These are phyloP conservation scores for Pleurotus eryngii DNA, from an alignment of 768 basidiomycete species.

Conservation along the genomic window DNA sequence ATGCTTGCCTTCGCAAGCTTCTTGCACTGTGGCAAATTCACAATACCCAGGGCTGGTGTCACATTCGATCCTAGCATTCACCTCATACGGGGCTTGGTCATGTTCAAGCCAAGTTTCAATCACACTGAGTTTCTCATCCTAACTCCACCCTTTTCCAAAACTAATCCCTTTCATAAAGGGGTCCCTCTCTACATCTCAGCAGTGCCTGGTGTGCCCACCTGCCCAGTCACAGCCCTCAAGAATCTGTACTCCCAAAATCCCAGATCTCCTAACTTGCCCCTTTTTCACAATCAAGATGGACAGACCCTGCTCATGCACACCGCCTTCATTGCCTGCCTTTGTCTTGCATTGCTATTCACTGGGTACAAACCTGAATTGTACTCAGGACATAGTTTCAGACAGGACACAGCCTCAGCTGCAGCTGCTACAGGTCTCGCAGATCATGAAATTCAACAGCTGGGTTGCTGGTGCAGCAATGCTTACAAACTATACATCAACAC, in stretches of 20 bases:
- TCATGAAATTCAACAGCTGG: constrained; percentile 7
- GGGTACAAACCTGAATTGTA: background rate
- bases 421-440: background rate
- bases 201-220: constrained; percentile 13
- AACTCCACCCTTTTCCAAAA: no score
- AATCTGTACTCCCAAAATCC: no score
- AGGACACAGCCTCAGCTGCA: background rate
- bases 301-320: background rate
- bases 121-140: no score
- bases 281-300: background rate
- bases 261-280: background rate
- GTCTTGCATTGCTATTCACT: background rate
- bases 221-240: background rate
- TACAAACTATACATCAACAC: constrained; percentile 9
- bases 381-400: background rate
- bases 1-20: no score
- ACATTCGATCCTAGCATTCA: background rate
- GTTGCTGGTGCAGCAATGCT: constrained; percentile 4
- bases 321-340: background rate
- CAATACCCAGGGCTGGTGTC: background rate
- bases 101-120: background rate
- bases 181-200: constrained; percentile 12
- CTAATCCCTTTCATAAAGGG: no score
- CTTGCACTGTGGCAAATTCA: no score
- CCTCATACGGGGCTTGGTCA: background rate